Evolutionary conservation across 331 rosid genomes (phyloP), one percentile per base, ranked within the genome.

Genomic region (Spiraea crenata): DNA sequence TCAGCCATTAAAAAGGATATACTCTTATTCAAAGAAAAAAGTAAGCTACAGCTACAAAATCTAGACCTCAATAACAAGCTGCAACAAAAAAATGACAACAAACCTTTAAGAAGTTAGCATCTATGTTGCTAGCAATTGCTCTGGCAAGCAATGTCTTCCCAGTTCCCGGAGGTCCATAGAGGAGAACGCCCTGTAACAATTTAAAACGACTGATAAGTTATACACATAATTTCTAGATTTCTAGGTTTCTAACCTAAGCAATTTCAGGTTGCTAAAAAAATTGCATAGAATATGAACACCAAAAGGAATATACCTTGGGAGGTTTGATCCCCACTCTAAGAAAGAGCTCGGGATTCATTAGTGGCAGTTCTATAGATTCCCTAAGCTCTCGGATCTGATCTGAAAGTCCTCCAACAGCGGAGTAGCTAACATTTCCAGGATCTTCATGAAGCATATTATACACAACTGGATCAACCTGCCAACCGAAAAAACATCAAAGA

Each of bases 131-230:
- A 20, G 99, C 99, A 84, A 95, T 91, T 35, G 99, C 99, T 81
- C 99, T 85, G 12, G 99, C 99, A 54, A 95, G 85, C 78, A 95
- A 74, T 9, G 98, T 95, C 86, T 95, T 95, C 57, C 99, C 98
- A 14, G 99, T 95, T 59, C 99, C 98, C 46, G 99, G 99, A 77
- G 99, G 99, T 48, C 99, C 99, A 59, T 95, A 95, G 19, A 95
- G 90, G 69, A 95, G 98, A 83, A 95, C 99, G 71, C 99, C 96
- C 99, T 95, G 50, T 35, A 77, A 40, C 17, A 70, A 42, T 70
- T 47, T 13, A 48, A 39, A 31, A 67, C 60, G 6, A 51, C 48
- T 50, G 66, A 38, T 37, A 25, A 35, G 15, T 35, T 20, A 34
- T 9, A 5, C 3, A 15, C 20, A 17, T 45, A 57, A 11, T 3